Evolutionary conservation across 352 stramenopile species (phyloP), one percentile per base, ranked within the genome.

Genomic region (Elongisporangium anandrum): DNA sequence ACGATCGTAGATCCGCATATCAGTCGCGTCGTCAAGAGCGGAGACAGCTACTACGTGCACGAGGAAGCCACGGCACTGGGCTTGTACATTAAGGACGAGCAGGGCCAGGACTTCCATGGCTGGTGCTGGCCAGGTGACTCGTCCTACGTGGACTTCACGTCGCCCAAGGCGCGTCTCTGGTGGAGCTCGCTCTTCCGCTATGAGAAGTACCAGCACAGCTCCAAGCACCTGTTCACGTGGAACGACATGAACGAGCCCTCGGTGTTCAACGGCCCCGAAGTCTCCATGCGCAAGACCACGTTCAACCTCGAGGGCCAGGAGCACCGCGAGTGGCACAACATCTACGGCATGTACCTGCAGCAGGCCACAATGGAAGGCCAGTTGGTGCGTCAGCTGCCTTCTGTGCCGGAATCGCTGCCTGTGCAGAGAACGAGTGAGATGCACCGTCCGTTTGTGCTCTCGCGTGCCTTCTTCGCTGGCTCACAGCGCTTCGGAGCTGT

Each of bases 241-340:
- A 99, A 99, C 77, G 97, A 99, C 79, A 99, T 99, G 97, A 99
- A 99, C 76, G 98, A 99, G 79, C 97, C 97, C 17, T 98, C 83
- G 24, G 98, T 99, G 17, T 99, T 99, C 65, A 99, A 99, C 63
- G 97, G 97, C 16, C 97, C 97, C 0, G 98, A 99, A 76, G 97
- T 99, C n/a, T 97, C 92, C 0, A 99, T 99, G 96, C 83, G 88
- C 63, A 99, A 99, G 72, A 91, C 98, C 64, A 81, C 88, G 39
- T 65, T 84, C 45, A 98, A 95, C 64, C 63, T 98, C 12, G 73
- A 88, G 4, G 96, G 93, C 22, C 81, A 98, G 15, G 97, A 99
- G 77, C 97, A 99, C 75, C 88, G 97, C 39, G 96, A 99, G 69
- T 99, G 97, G 97, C 98, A 99, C 80, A 99, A 99, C 73, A 65